Base-by-base conservation (phyloP, 495 filamentous ascomycete genomes). In the Penicillium alfredii region DNA sequence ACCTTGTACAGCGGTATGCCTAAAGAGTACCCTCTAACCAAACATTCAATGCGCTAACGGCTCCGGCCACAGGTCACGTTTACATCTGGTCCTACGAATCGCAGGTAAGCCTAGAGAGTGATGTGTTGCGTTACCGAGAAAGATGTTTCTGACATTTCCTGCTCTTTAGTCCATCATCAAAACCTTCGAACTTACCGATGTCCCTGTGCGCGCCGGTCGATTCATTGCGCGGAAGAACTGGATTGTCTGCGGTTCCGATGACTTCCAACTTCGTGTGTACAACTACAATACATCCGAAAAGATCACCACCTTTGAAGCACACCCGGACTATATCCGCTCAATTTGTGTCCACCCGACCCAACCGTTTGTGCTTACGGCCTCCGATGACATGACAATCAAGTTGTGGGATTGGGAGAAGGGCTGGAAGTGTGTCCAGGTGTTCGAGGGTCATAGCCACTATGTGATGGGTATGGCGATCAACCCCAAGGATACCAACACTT, bases 381-480 rank as follows among this genome's bases (percentile, higher is more conserved):
- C 84, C 40, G 93, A 99, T 86, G 92, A 99, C 55, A 97, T 97
- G 92, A 95, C 87, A 22, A 96, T 99, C 51, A 96, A 94, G 69
- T 71, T 96, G 36, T 99, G 93, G 93, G 88, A 99, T 65, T 99
- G 92, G 92, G 92, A 97, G 49, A 89, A 87, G 58, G 77, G 77
- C 45, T 99, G 93, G 93, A 97, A 96, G 62, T 96, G 90, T 50
- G 86, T 97, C 11, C 87, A 95, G 58, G 82, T 95, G 26, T 99
- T 95, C 51, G 92, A 99, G 58, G 92, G 92, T n/a, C 94, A 99
- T 54, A 84, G 81, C 51, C 88, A 95, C 65, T 95, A 88, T 71
- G 92, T 97, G 25, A 98, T 98, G 93, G 88, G 88, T n/a, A 74
- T 99, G 44, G 81, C 93, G n/a, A 94, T 99, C 59, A 97, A 99